phyloP scores from a whole-genome alignment of 2,329 filamentous ascomycete genomes.

The Lachnellula subtilissima region DNA sequence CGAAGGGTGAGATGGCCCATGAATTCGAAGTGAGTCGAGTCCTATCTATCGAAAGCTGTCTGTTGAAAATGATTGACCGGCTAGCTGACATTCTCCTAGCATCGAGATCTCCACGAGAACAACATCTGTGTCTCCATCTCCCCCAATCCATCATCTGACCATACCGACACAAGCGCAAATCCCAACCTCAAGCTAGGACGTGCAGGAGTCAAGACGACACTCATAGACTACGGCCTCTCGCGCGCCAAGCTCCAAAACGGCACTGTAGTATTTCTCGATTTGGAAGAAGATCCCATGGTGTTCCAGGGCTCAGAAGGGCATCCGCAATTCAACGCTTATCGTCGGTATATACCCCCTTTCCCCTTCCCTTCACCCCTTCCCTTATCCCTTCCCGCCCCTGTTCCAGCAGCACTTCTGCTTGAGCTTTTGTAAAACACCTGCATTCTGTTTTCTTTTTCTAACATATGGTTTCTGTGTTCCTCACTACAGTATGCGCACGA shows the following conservation, averaged over 20 bases:
- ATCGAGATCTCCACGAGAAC: constrained; percentile 61
- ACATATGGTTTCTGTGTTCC: constrained; percentile 41
- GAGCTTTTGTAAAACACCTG: too few species aligned
- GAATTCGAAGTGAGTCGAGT: constrained; percentile 51
- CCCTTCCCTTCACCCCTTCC: constrained; percentile 37
- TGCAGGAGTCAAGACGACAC: constrained; percentile 59
- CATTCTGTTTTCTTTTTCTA: constrained; percentile 25
- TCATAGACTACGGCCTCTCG: constrained; percentile 62
- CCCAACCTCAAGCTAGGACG: constrained; percentile 25
- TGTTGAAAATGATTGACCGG: too few species aligned
- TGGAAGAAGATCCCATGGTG: constrained; percentile 55
- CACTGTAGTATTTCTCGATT: constrained; percentile 48
- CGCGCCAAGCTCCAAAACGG: constrained; percentile 45
- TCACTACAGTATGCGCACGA: constrained; percentile 34
- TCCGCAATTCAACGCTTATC: constrained; percentile 55
- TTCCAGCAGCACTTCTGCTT: too few species aligned
- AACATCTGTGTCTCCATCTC: constrained; percentile 49
- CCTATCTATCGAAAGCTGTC: too few species aligned
- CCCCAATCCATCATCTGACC: background rate
- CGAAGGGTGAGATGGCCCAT: constrained; percentile 52
- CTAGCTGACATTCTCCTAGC: constrained; percentile 35
- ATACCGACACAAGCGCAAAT: background rate
- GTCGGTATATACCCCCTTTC: constrained; percentile 50
- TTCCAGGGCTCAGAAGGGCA: constrained; percentile 55
- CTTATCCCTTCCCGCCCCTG: too few species aligned